Evolutionary conservation across 1,284 basidiomycete genomes (phyloP).

Genomic region (Sanghuangporus sanghuang): DNA sequence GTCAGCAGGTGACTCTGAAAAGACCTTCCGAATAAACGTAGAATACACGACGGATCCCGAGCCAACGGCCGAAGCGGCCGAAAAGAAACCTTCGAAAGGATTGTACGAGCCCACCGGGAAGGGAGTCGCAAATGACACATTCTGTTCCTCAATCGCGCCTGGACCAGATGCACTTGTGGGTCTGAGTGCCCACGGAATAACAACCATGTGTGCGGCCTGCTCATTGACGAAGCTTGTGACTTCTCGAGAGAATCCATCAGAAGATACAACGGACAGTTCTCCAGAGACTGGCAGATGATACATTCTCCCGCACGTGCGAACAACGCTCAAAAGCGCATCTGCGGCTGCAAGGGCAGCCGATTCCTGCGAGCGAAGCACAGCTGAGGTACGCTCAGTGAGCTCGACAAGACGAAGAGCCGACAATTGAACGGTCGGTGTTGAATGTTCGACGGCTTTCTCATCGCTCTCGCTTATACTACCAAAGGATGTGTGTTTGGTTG

Average conservation of each 20-base stretch:
- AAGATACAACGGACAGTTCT: conserved; percentile 60
- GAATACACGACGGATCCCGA: conserved; percentile 51
- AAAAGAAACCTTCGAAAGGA: conserved; percentile 14
- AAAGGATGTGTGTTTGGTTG: conserved; percentile 2
- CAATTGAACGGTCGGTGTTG: conserved; percentile 37
- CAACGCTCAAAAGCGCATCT: conserved; percentile 79
- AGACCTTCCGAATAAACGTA: conserved; percentile 78
- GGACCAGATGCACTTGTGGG: not conserved
- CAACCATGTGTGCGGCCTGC: conserved; percentile 64
- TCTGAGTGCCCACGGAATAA: conserved; percentile 67
- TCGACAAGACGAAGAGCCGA: conserved; percentile 86
- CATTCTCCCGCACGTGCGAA: conserved; percentile 76
- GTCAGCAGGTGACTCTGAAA: conserved; percentile 58
- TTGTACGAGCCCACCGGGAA: conserved; percentile 28
- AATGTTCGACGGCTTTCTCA: conserved; percentile 22
- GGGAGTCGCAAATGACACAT: not conserved
- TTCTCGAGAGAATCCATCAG: conserved; percentile 64
- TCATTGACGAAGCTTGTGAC: conserved; percentile 64
- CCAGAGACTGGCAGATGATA: conserved; percentile 64
- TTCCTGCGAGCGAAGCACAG: conserved; percentile 77
- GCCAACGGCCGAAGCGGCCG: conserved; percentile 27
- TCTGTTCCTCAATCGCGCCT: not conserved
- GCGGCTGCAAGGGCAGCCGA: conserved; percentile 63
- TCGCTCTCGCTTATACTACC: conserved; percentile 1
- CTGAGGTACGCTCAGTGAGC: conserved; percentile 81